These are phyloP conservation scores for Eimeria necatrix DNA, from an alignment of 169 alveolate species.

Conservation along the genomic window DNA sequence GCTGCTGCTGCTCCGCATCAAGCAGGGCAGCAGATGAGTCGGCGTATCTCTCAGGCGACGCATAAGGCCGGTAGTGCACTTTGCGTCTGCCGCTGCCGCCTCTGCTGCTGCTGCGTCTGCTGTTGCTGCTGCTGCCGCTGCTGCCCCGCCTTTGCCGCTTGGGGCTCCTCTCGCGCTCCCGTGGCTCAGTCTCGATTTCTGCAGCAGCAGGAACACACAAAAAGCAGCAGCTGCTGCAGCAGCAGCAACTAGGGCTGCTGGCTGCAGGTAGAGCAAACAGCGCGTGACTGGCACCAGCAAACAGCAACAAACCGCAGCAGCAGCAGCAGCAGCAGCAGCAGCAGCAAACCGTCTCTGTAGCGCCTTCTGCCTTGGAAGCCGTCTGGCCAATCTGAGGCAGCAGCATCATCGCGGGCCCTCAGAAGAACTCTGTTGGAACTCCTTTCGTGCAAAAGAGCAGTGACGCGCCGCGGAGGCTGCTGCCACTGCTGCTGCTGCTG, in stretches of 20 bases:
- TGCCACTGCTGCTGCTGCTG: constrained; percentile 42
- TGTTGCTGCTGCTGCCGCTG: neutral
- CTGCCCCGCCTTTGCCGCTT: neutral
- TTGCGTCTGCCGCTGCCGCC: too few relatives aligned
- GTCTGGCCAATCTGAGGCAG: neutral
- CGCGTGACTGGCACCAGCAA: neutral
- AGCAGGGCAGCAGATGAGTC: neutral
- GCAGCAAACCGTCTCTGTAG: neutral
- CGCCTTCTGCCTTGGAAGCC: neutral
- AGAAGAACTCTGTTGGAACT: neutral
- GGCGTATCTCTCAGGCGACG: too few relatives aligned
- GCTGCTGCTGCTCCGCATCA: neutral
- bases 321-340: neutral
- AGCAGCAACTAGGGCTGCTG: neutral
- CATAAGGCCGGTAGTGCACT: too few relatives aligned
- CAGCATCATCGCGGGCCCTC: neutral
- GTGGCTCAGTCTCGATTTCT: neutral
- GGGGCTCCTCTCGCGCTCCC: neutral
- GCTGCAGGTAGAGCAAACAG: neutral
- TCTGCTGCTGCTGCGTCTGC: neutral
- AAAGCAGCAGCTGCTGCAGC: neutral
- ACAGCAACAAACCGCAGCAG: neutral
- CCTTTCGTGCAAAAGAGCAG: neutral
- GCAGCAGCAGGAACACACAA: neutral
- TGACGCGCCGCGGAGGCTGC: neutral